Evolutionary conservation across 257 asterid species (phyloP), one percentile per base, ranked within the genome.

Genomic region (Salvia rosmarinus): DNA sequence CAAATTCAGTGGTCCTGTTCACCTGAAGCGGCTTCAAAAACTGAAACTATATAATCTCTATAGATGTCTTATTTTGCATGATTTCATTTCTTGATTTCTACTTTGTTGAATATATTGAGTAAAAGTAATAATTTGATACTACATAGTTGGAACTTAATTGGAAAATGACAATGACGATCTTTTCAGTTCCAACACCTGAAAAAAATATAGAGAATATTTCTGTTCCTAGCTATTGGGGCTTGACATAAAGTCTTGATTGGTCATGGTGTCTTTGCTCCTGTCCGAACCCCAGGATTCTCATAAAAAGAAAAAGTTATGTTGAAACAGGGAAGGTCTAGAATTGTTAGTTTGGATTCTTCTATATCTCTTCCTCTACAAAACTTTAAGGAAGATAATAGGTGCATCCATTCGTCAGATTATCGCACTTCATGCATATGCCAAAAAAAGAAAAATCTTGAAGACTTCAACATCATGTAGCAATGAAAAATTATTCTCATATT

Each of bases 61-160:
- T 23, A 42, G 14, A 64, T 64, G 14, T 64, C 70, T 64, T 64
- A 64, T 44, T 25, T 43, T n/a, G n/a, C n/a, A n/a, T n/a, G n/a
- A 20, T 19, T 21, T 63, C 11, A 63, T 63, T 3, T 63, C 68
- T 63, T 40, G 39, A 20, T 34, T 2, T 58, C 1, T 6, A 14
- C 64, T 14, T 58, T 58, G 28, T 16, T 34, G 2, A 13, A 19
- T 62, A 6, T 12, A 43, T 40, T 20, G 9, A 11, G 13, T 11
- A 5, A 35, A 35, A 17, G 5, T 37, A 54, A 54, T n/a, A 30
- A 57, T 13, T 57, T 25, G 6, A 57, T 14, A 56, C 2, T 20
- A 35, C 37, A 32, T 32, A n/a, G n/a, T n/a, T n/a, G n/a, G n/a
- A n/a, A n/a, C n/a, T n/a, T n/a, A 32, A 32, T 32, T 32, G 4